A percentile compares a stretch with the other conserved stretches of the same genome.
phyloP scores from a whole-genome alignment of 2,329 filamentous ascomycete genomes.

The Coniochaeta prunicola region DNA sequence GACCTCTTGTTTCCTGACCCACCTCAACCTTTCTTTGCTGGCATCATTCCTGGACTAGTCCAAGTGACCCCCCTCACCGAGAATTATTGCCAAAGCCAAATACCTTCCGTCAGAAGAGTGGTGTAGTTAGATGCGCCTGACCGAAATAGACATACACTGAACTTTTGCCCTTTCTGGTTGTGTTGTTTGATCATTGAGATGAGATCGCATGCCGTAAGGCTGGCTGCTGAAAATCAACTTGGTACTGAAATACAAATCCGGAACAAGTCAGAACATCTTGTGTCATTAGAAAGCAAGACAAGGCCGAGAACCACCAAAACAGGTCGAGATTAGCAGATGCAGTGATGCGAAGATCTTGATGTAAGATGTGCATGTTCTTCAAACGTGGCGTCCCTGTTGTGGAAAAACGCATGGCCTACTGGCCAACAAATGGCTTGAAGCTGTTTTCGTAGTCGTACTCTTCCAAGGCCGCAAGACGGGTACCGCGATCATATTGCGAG shows the following conservation, averaged over 20 bases:
- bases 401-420: constrained; percentile 9
- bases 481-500: constrained; percentile 78
- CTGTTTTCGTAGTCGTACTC: constrained; percentile 46
- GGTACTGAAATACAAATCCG: constrained; percentile 9
- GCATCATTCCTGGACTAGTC: constrained; percentile 15
- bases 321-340: constrained; percentile 1
- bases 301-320: constrained; percentile 5
- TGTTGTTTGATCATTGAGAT: constrained; percentile 1
- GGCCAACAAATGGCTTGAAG: constrained; percentile 15
- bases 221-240: constrained; percentile 11
- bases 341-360: background rate
- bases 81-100: constrained; percentile 1
- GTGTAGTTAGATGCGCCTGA: background rate
- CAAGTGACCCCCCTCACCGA: constrained; percentile 9
- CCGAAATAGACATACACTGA: background rate
- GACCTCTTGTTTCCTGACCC: constrained; percentile 17
- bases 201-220: constrained; percentile 4
- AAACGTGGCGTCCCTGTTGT: background rate
- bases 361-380: background rate
- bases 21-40: constrained; percentile 13
- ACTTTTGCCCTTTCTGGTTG: background rate
- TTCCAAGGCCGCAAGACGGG: constrained; percentile 61
- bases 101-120: constrained; percentile 1
- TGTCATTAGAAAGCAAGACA: constrained; percentile 14
- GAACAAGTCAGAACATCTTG: constrained; percentile 7